phyloP scores from a whole-genome alignment of 2,329 filamentous ascomycete genomes.

The Lachnum nothofagi region DNA sequence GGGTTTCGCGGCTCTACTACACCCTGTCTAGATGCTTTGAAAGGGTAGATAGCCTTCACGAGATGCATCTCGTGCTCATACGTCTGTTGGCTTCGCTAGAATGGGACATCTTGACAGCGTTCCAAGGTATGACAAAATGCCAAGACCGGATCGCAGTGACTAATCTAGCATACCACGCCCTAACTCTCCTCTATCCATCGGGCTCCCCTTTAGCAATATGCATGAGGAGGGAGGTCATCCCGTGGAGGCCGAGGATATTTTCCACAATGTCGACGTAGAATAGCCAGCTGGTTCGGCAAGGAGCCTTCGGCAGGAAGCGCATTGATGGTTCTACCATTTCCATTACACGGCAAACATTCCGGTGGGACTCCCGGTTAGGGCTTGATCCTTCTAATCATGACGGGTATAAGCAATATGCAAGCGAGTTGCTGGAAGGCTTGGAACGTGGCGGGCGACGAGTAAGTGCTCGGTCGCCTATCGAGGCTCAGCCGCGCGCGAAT shows the following conservation, averaged over 20 bases:
- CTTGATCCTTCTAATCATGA: neutral
- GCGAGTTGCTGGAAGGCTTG: neutral
- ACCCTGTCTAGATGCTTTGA: too few species aligned
- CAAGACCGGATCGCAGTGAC: neutral
- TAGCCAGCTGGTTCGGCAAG: neutral
- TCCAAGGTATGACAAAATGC: neutral
- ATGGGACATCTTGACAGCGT: neutral
- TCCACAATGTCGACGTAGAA: neutral
- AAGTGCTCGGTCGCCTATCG: neutral
- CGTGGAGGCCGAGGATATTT: neutral
- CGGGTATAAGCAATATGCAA: neutral
- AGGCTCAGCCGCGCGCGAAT: neutral
- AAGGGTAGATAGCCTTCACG: too few species aligned
- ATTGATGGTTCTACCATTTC: neutral
- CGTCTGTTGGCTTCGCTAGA: too few species aligned
- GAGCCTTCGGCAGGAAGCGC: neutral
- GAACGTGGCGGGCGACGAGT: neutral
- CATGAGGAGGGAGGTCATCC: neutral
- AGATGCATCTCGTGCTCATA: too few species aligned
- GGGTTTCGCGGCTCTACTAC: too few species aligned
- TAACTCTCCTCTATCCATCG: neutral
- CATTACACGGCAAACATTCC: neutral
- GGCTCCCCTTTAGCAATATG: neutral
- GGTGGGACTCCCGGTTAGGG: neutral
- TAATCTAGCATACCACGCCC: neutral